A percentile compares a stretch with the other conserved stretches of the same genome.
These are phyloP conservation scores for Lotmaria passim DNA, from an alignment of 208 protist species.

Conservation along the genomic window DNA sequence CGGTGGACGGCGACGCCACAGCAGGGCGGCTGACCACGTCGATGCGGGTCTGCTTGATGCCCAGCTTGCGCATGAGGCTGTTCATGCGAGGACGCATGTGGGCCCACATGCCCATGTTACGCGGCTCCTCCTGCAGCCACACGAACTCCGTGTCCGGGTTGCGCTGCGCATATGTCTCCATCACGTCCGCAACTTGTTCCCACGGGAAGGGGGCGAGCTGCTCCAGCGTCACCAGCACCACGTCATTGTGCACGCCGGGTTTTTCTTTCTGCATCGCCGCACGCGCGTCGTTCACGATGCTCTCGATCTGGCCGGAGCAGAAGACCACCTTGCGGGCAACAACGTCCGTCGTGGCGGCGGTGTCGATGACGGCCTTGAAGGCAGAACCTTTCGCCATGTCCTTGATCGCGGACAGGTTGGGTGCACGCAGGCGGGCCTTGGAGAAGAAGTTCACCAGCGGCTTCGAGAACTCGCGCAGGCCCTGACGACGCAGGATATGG, in stretches of 20 bases:
- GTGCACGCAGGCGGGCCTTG: slow-evolving; percentile 91
- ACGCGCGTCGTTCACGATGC: slow-evolving; percentile 91
- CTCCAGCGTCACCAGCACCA: slow-evolving; percentile 94
- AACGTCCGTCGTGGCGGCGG: slow-evolving; percentile 34
- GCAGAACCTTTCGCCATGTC: slow-evolving; percentile 71
- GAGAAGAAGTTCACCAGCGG: slow-evolving; percentile 97
- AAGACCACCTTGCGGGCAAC: slow-evolving; percentile 94
- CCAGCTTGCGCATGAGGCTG: slow-evolving; percentile 70
- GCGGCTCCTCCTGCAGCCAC: slow-evolving; percentile 98
- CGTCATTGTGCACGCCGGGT: slow-evolving; percentile 67
- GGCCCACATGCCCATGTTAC: slow-evolving; percentile 97
- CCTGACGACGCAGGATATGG: slow-evolving; percentile 98
- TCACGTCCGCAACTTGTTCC: slow-evolving; percentile 91
- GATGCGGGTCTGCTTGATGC: slow-evolving; percentile 49
- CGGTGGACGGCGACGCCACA: slow-evolving; percentile 90
- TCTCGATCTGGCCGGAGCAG: slow-evolving; percentile 98
- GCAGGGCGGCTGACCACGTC: slow-evolving; percentile 74
- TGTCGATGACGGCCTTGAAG: slow-evolving; percentile 61
- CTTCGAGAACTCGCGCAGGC: slow-evolving; percentile 97
- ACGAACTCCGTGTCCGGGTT: slow-evolving; percentile 89
- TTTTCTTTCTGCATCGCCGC: slow-evolving; percentile 51
- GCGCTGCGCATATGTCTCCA: slow-evolving; percentile 86
- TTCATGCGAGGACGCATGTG: slow-evolving; percentile 86
- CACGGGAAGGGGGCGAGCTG: slow-evolving; percentile 98
- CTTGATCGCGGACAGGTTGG: slow-evolving; percentile 83